Conservation (phyloP, 176 grass and related monocot species). For the Typha latifolia region DNA sequence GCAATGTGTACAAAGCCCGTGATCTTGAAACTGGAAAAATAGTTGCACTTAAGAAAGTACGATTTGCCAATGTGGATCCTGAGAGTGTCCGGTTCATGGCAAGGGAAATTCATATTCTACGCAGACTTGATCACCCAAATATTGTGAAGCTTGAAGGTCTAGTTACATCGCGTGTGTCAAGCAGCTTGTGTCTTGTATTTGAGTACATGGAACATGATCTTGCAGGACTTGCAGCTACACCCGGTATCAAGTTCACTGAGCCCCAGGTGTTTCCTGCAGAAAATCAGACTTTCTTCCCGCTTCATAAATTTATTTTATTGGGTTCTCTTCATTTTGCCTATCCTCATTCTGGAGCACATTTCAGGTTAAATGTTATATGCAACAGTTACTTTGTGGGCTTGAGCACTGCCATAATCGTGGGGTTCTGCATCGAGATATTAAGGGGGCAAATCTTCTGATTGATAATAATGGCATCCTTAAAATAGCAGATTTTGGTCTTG, state of each 20-base stretch:
- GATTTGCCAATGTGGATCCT: conserved; percentile 86
- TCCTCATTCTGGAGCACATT: conserved; percentile 32
- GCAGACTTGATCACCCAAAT: conserved; percentile 89
- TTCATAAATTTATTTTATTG: conserved; percentile 17
- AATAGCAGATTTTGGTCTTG: conserved; percentile 98
- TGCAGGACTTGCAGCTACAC: conserved; percentile 76
- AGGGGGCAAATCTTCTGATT: conserved; percentile 90
- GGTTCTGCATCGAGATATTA: conserved; percentile 95
- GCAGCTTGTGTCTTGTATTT: conserved; percentile 89
- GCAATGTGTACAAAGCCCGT: conserved; percentile 87
- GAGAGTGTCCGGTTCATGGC: conserved; percentile 99
- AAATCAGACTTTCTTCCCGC: conserved; percentile 4
- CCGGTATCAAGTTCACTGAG: conserved; percentile 82
- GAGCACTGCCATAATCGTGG: conserved; percentile 80
- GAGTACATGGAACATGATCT: conserved; percentile 99
- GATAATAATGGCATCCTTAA: conserved; percentile 88
- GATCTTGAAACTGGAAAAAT: conserved; percentile 89
- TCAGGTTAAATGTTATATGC: conserved; percentile 99
- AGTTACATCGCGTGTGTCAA: conserved; percentile 84
- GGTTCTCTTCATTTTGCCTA: neutral
- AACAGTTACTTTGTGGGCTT: conserved; percentile 86
- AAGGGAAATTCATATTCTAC: conserved; percentile 94
- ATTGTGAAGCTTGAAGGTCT: conserved; percentile 92
- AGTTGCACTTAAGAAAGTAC: conserved; percentile 96
- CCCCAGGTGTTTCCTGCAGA: conserved; percentile 46